Conservation (phyloP, 192 early-diverging fungal species). For the Coemansia sp. region DNA sequence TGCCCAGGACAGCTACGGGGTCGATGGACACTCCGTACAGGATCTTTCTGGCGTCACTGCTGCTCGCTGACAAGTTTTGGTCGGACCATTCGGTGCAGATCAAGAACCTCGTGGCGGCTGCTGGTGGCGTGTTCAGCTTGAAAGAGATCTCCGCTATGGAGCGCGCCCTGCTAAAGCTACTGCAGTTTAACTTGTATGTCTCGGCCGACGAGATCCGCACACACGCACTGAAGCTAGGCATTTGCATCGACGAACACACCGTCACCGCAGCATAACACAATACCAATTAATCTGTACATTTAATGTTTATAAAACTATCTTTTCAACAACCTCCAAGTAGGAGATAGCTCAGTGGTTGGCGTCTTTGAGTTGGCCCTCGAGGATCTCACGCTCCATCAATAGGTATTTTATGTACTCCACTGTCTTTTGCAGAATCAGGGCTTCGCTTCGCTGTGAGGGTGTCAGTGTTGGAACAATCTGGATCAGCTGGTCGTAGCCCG, state of each 20-base stretch:
- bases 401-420: constrained; percentile 77
- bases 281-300: background rate
- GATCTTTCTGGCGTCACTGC: constrained; percentile 68
- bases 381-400: constrained; percentile 55
- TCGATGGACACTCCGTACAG: constrained; percentile 72
- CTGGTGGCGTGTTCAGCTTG: constrained; percentile 34
- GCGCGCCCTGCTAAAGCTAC: constrained; percentile 43
- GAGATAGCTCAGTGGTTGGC: background rate
- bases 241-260: constrained; percentile 18
- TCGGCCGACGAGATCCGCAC: constrained; percentile 38
- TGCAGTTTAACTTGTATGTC: constrained; percentile 46
- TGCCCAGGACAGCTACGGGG: constrained; percentile 64
- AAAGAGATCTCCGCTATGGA: constrained; percentile 50
- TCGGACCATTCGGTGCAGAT: constrained; percentile 52
- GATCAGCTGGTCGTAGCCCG: constrained; percentile 87
- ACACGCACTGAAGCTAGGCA: constrained; percentile 33
- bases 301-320: background rate
- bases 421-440: constrained; percentile 81
- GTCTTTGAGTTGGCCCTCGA: constrained; percentile 49
- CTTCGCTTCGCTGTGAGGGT: constrained; percentile 80
- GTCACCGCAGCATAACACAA: background rate
- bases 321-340: background rate
- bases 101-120: constrained; percentile 33
- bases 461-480: constrained; percentile 84
- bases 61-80: constrained; percentile 69